These are phyloP conservation scores for Vitis hybrid DNA, from an alignment of 177 flowering plant species.

Conservation along the genomic window DNA sequence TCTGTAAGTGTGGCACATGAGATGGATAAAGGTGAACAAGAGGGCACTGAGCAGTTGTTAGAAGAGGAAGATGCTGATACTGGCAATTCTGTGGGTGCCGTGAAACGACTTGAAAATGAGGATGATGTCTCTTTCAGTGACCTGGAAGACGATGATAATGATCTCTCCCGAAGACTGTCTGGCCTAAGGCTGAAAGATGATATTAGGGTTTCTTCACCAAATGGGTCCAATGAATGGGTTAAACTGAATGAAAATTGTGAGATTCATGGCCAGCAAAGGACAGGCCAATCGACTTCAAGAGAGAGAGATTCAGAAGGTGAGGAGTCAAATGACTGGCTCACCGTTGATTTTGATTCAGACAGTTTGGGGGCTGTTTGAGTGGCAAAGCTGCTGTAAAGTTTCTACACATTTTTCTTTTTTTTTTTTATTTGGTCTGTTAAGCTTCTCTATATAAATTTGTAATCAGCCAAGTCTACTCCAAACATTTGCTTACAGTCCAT, in stretches of 20 bases:
- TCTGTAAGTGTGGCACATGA: conserved; percentile 13
- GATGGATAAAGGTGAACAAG: conserved; percentile 19
- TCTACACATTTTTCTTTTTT: background rate
- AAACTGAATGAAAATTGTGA: conserved; percentile 32
- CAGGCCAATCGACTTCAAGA: conserved; percentile 15
- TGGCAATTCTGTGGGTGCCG: conserved; percentile 15
- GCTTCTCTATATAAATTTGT: background rate
- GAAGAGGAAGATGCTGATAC: conserved; percentile 31
- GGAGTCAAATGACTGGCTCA: conserved; percentile 57
- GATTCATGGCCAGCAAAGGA: conserved; percentile 21
- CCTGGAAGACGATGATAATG: conserved; percentile 50
- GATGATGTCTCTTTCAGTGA: conserved; percentile 68
- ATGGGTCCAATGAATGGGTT: conserved; percentile 52
- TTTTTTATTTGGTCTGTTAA: conserved; percentile 3
- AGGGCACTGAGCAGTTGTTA: conserved; percentile 22
- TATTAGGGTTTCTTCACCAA: conserved; percentile 24
- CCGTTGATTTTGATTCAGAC: conserved; percentile 44
- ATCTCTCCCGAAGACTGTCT: conserved; percentile 22
- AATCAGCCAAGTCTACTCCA: background rate
- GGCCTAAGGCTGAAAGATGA: conserved; percentile 9
- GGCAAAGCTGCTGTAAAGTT: conserved; percentile 21
- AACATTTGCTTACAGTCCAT: no score
- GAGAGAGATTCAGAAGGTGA: conserved; percentile 59
- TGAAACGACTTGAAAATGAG: conserved; percentile 27
- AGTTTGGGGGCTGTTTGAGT: conserved; percentile 14